A percentile compares a stretch with the other conserved stretches of the same genome.
Evolutionary conservation across 176 grass and related monocot species (phyloP).

Genomic region (Eragrostis nindensis): DNA sequence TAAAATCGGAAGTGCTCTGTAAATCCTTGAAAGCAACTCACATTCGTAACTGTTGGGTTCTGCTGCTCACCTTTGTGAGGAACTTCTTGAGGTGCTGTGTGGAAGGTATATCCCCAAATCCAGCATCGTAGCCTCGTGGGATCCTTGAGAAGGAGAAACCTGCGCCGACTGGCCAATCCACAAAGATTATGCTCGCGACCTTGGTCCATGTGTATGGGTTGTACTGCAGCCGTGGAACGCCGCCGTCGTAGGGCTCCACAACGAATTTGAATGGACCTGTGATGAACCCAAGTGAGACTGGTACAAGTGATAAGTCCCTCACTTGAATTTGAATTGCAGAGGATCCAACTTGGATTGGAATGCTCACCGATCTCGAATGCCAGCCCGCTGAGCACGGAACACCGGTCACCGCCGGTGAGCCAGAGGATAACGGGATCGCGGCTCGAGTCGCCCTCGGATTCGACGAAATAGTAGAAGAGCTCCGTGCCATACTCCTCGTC

Average conservation of each 20-base stretch:
- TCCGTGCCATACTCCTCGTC: neutral
- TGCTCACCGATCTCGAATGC: neutral
- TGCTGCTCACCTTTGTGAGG: slow-evolving; percentile 7
- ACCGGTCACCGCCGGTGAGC: slow-evolving; percentile 12
- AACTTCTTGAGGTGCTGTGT: slow-evolving; percentile 24
- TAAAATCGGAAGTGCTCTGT: neutral
- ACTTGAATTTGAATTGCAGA: neutral
- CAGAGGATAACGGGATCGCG: neutral
- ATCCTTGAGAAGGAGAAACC: slow-evolving; percentile 40
- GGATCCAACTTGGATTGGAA: neutral
- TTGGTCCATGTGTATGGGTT: slow-evolving; percentile 39
- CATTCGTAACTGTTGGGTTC: neutral
- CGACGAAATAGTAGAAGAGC: slow-evolving; percentile 17
- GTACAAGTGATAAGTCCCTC: too few species aligned
- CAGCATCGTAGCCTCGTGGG: slow-evolving; percentile 17
- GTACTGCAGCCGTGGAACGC: slow-evolving; percentile 23
- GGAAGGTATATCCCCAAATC: slow-evolving; percentile 12
- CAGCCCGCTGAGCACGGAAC: neutral
- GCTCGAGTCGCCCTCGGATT: neutral
- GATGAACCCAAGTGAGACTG: too few species aligned
- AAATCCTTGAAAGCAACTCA: too few species aligned
- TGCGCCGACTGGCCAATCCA: slow-evolving; percentile 41
- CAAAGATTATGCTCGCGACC: slow-evolving; percentile 33
- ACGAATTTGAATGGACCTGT: slow-evolving; percentile 33
- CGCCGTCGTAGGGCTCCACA: slow-evolving; percentile 27